These are phyloP conservation scores for Ilex asprella DNA, from an alignment of 257 asterid genomes.

Conservation along the genomic window DNA sequence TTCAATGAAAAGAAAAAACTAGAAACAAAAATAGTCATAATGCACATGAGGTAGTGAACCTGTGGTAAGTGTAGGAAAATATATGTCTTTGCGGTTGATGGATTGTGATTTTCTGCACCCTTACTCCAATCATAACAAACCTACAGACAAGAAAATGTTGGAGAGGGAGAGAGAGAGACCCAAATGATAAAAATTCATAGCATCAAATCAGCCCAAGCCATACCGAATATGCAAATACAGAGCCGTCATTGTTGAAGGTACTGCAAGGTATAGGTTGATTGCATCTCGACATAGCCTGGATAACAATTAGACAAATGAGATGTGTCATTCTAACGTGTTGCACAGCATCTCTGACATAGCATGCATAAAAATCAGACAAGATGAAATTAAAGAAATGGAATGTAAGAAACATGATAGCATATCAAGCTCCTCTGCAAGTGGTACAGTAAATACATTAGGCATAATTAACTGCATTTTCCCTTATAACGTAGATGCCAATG, in stretches of 20 bases:
- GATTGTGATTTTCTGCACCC: constrained; percentile 3
- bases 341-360: too few relatives aligned
- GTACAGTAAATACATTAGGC: too few relatives aligned
- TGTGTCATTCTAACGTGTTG: background rate
- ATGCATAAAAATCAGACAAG: too few relatives aligned
- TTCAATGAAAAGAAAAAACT: too few relatives aligned
- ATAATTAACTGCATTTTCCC: too few relatives aligned
- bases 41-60: background rate
- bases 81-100: background rate
- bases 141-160: background rate
- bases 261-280: constrained; percentile 4
- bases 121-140: constrained; percentile 2
- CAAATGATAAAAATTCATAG: too few relatives aligned
- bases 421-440: too few relatives aligned
- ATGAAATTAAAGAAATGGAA: too few relatives aligned
- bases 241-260: background rate
- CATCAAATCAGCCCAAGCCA: background rate
- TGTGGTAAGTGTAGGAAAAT: background rate
- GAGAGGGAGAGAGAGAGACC: background rate
- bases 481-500: too few relatives aligned
- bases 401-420: too few relatives aligned
- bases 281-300: constrained; percentile 1
- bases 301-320: background rate
- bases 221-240: background rate
- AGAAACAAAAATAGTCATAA: background rate